phyloP scores from a whole-genome alignment of 2,329 filamentous ascomycete genomes.

The Talaromyces sp. region DNA sequence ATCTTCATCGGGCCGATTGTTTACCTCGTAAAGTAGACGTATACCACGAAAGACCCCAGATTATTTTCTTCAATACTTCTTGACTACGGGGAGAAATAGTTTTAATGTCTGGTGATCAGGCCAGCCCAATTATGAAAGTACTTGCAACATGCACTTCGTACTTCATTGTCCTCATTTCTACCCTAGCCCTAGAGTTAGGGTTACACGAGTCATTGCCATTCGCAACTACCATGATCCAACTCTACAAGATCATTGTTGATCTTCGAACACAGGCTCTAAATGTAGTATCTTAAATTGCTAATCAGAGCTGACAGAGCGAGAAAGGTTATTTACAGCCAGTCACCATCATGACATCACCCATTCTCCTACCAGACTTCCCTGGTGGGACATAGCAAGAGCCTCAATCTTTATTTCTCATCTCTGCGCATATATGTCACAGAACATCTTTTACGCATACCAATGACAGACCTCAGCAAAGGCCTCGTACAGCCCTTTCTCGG shows the following conservation, averaged over 20 bases:
- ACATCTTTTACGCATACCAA: neutral
- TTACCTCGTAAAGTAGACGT: neutral
- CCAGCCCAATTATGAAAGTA: neutral
- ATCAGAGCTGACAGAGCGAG: neutral
- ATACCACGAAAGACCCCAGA: neutral
- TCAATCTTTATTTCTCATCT: neutral
- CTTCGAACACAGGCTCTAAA: neutral
- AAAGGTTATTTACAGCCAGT: neutral
- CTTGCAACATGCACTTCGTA: neutral
- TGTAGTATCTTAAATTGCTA: neutral
- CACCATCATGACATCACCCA: constrained; percentile 16
- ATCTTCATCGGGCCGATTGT: constrained; percentile 1
- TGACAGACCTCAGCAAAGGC: constrained; percentile 14
- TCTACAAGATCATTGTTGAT: too few relatives aligned
- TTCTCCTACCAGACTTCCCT: neutral
- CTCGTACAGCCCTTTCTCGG: constrained; percentile 45
- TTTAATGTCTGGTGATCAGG: neutral
- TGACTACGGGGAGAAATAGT: neutral
- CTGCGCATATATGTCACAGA: neutral
- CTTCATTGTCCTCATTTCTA: neutral
- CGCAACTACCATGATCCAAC: neutral
- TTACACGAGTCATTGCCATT: neutral
- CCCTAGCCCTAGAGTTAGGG: neutral
- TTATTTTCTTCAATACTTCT: neutral
- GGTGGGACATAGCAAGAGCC: neutral